A percentile compares a stretch with the other conserved stretches of the same genome.
phyloP scores from a whole-genome alignment of 129 eudicot genomes.

The sunflower (Helianthus annuus) region HanXRQr2.0-SUNRISE NC_035445.2:50218385-50218884 shows the following conservation, averaged over 20 bases:
- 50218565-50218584: too few species aligned
- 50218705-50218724: constrained; percentile 37
- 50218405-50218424: too few species aligned
- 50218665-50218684: not conserved
- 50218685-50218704: not conserved
- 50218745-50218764: constrained; percentile 37
- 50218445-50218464: too few species aligned
- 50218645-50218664: not conserved
- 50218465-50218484: too few species aligned
- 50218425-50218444: too few species aligned
- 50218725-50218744: constrained; percentile 33
- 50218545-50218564: too few species aligned
- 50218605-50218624: too few species aligned
- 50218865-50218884: constrained; percentile 5
- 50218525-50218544: too few species aligned
- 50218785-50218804: constrained; percentile 3
- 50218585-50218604: too few species aligned
- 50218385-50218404: too few species aligned
- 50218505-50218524: too few species aligned
- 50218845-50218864: constrained; percentile 15
- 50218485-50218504: too few species aligned
- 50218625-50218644: not conserved
- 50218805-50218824: not conserved
- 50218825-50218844: constrained; percentile 10
- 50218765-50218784: constrained; percentile 16